Evolutionary conservation across 768 basidiomycete species (phyloP).

Genomic region (Myochromella boudieri): DNA sequence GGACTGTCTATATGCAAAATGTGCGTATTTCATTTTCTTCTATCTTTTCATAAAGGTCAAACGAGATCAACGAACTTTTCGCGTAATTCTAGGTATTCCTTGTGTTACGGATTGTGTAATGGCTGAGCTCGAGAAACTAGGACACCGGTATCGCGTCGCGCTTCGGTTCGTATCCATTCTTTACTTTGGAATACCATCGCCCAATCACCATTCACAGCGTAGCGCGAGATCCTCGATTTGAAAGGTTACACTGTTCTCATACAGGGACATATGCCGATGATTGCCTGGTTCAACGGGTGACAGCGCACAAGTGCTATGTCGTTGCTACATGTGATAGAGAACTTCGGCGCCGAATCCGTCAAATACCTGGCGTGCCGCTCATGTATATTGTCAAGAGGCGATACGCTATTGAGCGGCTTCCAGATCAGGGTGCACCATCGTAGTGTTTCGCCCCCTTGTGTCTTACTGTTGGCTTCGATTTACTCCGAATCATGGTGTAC

Average conservation of each 20-base stretch:
- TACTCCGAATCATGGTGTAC: too few relatives aligned
- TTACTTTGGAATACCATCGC: neutral
- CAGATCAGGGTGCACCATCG: slow-evolving; percentile 88
- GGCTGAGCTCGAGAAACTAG: slow-evolving; percentile 97
- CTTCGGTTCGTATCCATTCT: slow-evolving; percentile 62
- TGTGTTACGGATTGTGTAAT: slow-evolving; percentile 99
- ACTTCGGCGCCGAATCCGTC: slow-evolving; percentile 86
- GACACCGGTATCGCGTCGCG: slow-evolving; percentile 92
- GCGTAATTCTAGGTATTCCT: slow-evolving; percentile 77
- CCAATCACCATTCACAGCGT: slow-evolving; percentile 53
- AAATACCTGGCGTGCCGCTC: slow-evolving; percentile 89
- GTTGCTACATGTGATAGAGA: slow-evolving; percentile 98
- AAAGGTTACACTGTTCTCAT: slow-evolving; percentile 90
- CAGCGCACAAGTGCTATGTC: slow-evolving; percentile 93
- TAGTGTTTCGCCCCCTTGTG: slow-evolving; percentile 22
- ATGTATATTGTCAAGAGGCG: slow-evolving; percentile 95
- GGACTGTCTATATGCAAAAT: slow-evolving; percentile 98
- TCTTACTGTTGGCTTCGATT: too few relatives aligned
- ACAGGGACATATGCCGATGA: slow-evolving; percentile 98
- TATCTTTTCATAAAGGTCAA: neutral
- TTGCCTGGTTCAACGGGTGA: slow-evolving; percentile 94
- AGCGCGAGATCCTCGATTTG: slow-evolving; percentile 95
- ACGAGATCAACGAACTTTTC: too few relatives aligned
- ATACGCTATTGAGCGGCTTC: slow-evolving; percentile 93
- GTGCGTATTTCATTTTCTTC: slow-evolving; percentile 36